Base-by-base conservation (phyloP, 768 basidiomycete genomes). In the Leccinum variicolor region DNA sequence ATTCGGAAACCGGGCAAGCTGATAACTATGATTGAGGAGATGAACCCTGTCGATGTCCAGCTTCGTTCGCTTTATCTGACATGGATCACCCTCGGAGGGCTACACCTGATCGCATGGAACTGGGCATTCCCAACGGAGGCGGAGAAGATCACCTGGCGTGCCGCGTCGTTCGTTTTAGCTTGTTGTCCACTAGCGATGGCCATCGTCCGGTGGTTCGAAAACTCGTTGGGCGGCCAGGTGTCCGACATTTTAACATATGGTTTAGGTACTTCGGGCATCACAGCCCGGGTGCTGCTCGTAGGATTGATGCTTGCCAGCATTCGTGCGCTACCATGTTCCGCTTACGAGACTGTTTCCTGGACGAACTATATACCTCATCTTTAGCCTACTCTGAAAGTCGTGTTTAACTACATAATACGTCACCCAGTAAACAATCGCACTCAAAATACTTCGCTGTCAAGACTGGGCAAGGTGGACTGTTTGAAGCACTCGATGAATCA, bases 71-170 rank as follows among this genome's bases (percentile, higher is more conserved):
- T 55, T 19, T 50, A 21, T 19, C 1, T 21, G 33, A 50, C 54
- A 4, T 55, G 47, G 54, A 11, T 21, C 3, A 15, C 49, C 6
- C 33, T 55, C 1, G 47, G 54, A 6, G 48, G 25, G 7, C 36
- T 50, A 13, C 54, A 55, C 48, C 28, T 55, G 34, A 50, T 55
- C 14, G 54, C 54, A 28, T 55, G 48, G 54, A 50, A 55, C 17
- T 55, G 49, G 21, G 34, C 15, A 14, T 55, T 55, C 25, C 47
- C 47, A 3, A 55, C 48, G 3, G 14, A 25, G n/a, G 11, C 17
- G 15, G 48, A 55, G 33, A 55, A 21, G 21, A 28, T 46, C 3
- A 55, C 15, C 4, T 55, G 48, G 54, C 47, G 47, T 28, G 28
- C 39, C 23, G 33, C 50, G 6, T 52, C 50, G 4, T 23, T 52